Percentiles rank a stretch among this genome's conserved stretches.
These are phyloP conservation scores for Malassezia obtusa DNA, from an alignment of 1,284 basidiomycete genomes.

Conservation along the genomic window DNA sequence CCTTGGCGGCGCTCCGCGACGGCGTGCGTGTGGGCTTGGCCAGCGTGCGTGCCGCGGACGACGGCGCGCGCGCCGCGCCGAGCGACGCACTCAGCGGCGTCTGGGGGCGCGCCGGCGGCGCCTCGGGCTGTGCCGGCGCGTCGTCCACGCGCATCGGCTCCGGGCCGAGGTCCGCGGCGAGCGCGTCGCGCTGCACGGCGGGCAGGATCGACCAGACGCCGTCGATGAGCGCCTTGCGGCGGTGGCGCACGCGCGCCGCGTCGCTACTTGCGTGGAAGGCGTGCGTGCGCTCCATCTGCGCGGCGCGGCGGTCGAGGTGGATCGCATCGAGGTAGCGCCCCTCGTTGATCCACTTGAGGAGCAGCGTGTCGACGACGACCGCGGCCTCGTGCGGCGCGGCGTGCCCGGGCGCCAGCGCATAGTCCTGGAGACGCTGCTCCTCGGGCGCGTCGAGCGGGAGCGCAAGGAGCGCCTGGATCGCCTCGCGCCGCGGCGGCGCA, in stretches of 20 bases:
- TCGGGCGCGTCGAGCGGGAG: conserved; percentile 25
- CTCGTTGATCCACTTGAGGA: conserved; percentile 31
- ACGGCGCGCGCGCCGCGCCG: neutral
- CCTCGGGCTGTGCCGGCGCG: neutral
- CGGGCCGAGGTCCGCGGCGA: neutral
- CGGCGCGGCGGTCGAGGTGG: conserved; percentile 24
- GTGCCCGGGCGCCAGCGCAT: conserved; percentile 16
- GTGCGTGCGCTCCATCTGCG: conserved; percentile 3
- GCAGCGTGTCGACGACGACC: conserved; percentile 29
- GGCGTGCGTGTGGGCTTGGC: neutral
- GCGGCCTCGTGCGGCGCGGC: conserved; percentile 15
- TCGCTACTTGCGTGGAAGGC: neutral
- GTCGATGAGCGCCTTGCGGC: conserved; percentile 12
- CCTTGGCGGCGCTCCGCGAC: too few species aligned
- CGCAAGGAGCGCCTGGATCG: conserved; percentile 26
- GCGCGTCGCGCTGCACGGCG: conserved; percentile 9
- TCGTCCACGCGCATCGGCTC: neutral
- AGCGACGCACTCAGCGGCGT: neutral
- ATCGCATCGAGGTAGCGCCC: conserved; percentile 38
- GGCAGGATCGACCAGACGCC: conserved; percentile 16
- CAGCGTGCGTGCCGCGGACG: neutral
- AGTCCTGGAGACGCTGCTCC: conserved; percentile 22
- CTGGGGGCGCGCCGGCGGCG: conserved; percentile 1
- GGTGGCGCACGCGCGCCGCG: conserved; percentile 3
- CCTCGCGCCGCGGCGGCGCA: conserved; percentile 23